Conservation (phyloP, 805 yeast genomes). For the Saccharomycopsis babjevae region DNA sequence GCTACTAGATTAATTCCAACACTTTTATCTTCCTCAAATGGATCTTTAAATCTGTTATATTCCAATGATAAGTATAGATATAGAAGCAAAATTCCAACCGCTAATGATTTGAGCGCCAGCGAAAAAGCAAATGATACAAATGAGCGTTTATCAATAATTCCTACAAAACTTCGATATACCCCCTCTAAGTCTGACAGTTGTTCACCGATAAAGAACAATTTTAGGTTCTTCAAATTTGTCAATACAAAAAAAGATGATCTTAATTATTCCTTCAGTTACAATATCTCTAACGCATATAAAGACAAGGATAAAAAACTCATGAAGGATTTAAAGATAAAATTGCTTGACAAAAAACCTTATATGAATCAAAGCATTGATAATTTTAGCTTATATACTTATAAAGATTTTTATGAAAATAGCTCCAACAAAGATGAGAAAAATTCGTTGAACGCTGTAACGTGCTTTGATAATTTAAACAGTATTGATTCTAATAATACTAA, state of each 20-base stretch:
- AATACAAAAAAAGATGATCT: background rate
- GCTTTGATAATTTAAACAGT: background rate
- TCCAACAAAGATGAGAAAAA: background rate
- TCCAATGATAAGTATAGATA: background rate
- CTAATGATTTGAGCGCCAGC: background rate
- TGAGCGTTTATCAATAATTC: background rate
- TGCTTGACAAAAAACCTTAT: background rate
- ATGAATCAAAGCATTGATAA: background rate
- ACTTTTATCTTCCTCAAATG: background rate
- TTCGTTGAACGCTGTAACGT: no score
- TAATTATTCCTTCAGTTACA: background rate
- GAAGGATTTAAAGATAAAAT: background rate
- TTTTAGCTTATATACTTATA: background rate
- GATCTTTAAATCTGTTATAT: background rate
- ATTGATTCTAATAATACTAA: background rate
- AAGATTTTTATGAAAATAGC: background rate
- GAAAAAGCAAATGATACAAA: background rate
- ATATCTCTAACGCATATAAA: background rate
- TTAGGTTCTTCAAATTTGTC: background rate
- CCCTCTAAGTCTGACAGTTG: background rate
- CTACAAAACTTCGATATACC: background rate
- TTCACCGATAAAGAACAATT: background rate
- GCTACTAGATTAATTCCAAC: background rate
- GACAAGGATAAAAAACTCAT: background rate
- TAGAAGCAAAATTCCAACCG: no score